Evolutionary conservation across 2,329 filamentous ascomycete genomes (phyloP), one percentile per base, ranked within the genome.

Genomic region (Diaporthe capsici): DNA sequence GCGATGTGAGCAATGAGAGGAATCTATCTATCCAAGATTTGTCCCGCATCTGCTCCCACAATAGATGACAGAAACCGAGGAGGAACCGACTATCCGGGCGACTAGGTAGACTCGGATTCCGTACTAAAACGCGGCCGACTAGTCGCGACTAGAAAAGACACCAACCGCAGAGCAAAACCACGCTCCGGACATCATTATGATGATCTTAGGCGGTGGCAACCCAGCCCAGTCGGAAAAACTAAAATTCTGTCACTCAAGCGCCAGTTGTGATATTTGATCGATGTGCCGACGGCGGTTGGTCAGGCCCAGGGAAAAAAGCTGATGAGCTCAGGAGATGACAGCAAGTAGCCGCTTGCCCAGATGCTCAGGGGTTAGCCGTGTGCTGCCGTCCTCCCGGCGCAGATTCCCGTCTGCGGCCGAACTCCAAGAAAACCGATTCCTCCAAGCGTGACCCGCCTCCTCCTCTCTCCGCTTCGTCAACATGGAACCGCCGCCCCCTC

Each of bases 401-500:
- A 37, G 63, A 68, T 6, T 39, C 47, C 65, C 65, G 65, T 68
- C 47, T 25, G 65, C 65, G 47, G 15, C 13, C n/a, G 65, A 68
- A 68, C 47, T 25, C 47, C 63, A 37, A 22, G 44, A 51, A 28
- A 31, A 9, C 63, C 44, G 44, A 37, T 37, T 53, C 28, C 63
- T 51, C 44, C 63, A 68, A 68, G 63, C 63, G 47, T 51, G 34
- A 22, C 49, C 63, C 63, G 44, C 63, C 42, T 67, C 28, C 28
- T 53, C 65, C 28, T 53, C 65, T 39, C 44, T 39, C 65, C 47
- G 65, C 65, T 68, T 34, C 31, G 34, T 68, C 65, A 68, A 68
- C 47, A 20, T 68, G 65, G 65, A 68, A 68, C 65, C 34, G 65
- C 65, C 65, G n/a, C 13, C 57, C 57, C 57, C 65, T 68, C 31